A percentile compares a stretch with the other conserved stretches of the same genome.
phyloP scores from a whole-genome alignment of 192 early-diverging fungal species.

The Entomortierella beljakovae region DNA sequence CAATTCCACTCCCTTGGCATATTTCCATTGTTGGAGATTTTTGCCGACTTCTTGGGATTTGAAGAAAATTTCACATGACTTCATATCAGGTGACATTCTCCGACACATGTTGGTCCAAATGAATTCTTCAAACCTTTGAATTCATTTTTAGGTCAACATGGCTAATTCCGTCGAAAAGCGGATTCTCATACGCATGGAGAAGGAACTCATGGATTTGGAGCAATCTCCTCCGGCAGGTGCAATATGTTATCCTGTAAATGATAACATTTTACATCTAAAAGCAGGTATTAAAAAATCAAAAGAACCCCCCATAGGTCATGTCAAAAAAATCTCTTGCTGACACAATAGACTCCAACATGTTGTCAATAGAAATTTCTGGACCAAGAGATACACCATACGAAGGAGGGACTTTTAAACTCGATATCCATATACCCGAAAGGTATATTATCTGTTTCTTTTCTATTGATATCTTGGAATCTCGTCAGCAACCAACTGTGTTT shows the following conservation, averaged over 20 bases:
- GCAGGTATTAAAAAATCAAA: constrained; percentile 55
- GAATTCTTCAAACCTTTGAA: too few species aligned
- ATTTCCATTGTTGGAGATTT: too few species aligned
- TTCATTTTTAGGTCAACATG: not conserved
- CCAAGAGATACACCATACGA: constrained; percentile 76
- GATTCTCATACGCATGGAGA: constrained; percentile 24
- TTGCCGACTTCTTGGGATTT: too few species aligned
- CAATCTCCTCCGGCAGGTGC: constrained; percentile 66
- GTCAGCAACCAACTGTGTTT: not conserved
- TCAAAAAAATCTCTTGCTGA: not conserved
- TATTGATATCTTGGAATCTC: not conserved
- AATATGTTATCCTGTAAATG: constrained; percentile 71
- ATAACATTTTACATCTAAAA: constrained; percentile 66
- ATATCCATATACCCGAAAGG: constrained; percentile 67
- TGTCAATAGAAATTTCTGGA: constrained; percentile 61
- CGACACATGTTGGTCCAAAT: too few species aligned
- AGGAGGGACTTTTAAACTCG: constrained; percentile 70
- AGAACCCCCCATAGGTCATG: not conserved
- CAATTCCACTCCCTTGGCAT: too few species aligned
- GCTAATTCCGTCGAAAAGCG: constrained; percentile 4
- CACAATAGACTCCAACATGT: not conserved
- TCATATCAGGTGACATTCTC: too few species aligned
- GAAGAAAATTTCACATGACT: too few species aligned
- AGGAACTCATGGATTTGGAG: constrained; percentile 53
- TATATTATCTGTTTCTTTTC: constrained; percentile 10